Base-by-base conservation (phyloP, 106 monocot genomes). In the Chionographis japonica region DNA sequence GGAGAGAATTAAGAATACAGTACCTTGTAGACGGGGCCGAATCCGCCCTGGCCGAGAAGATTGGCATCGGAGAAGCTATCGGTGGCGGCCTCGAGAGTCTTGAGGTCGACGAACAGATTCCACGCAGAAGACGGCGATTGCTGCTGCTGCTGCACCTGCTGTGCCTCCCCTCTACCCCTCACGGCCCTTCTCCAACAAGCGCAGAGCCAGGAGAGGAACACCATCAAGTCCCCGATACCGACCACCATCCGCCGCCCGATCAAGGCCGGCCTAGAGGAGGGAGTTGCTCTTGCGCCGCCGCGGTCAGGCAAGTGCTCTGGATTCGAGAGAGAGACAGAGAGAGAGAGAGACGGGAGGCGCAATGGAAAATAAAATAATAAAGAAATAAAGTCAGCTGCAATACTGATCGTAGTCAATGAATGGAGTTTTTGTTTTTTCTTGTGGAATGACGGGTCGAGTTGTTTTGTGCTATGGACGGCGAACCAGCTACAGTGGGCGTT, bases 1-100 rank as follows among this genome's bases (percentile, higher is more conserved):
- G 10, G 8, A 58, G 17, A 13, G 46, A 4, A 13, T 18, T 17
- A 37, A 0, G 17, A n/a, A 1, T 18, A 15, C 6, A 5, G 38
- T 66, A 83, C 90, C 83, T 86, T 90, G 80, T 78, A 86, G 27
- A 90, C 90, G n/a, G 86, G 86, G 46, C 86, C 90, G 56, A 90
- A 90, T 3, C 90, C 90, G 27, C 90, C 90, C 54, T 70, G 80
- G 41, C 86, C 90, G 62, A 90, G 90, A 41, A 72, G 90, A 51
- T 90, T 90, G 10, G 66, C 59, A 37, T 83, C 80, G 37, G 86
- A 86, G 78, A 90, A 90, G 63, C 74, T 65, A 43, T 51, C 62
- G n/a, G 90, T 90, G 58, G 90, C 90, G 60, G 64, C 74, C 49
- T 83, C 76, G 15, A 90, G 75, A 4, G 69, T 68, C 9, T 50